These are phyloP conservation scores for Stachybotrys echinatus DNA, from an alignment of 2,329 filamentous ascomycete genomes.

Conservation along the genomic window DNA sequence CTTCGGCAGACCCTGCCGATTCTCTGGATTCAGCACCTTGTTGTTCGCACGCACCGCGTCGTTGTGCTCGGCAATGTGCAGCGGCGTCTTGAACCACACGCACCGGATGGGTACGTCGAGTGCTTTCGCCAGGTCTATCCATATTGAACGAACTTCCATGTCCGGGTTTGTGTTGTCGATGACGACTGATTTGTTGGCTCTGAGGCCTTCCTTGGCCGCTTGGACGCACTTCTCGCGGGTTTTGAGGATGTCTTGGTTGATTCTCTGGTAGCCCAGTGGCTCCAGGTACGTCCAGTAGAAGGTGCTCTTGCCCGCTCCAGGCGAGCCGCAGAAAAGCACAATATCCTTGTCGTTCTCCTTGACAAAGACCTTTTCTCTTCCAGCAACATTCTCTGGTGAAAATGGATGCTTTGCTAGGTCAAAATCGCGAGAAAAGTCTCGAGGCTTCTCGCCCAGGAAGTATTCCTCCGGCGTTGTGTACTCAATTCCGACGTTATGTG, in stretches of 20 bases:
- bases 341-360: constrained; percentile 67
- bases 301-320: constrained; percentile 86
- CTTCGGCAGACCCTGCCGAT: constrained; percentile 64
- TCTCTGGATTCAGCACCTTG: constrained; percentile 74
- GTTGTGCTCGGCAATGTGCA: constrained; percentile 76
- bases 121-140: constrained; percentile 70
- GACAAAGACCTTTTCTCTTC: constrained; percentile 37
- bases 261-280: constrained; percentile 72
- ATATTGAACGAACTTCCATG: constrained; percentile 67
- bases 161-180: constrained; percentile 97
- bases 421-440: constrained; percentile 65
- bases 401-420: constrained; percentile 58
- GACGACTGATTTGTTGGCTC: constrained; percentile 62
- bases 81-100: constrained; percentile 72
- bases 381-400: constrained; percentile 13
- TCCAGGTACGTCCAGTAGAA: constrained; percentile 78
- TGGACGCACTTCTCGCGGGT: constrained; percentile 66
- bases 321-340: constrained; percentile 82
- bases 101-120: constrained; percentile 73
- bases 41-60: constrained; percentile 74
- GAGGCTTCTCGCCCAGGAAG: constrained; percentile 65
- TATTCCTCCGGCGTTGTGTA: constrained; percentile 91
- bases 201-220: constrained; percentile 60
- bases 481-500: constrained; percentile 72
- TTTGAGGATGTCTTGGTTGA: constrained; percentile 89